These are phyloP conservation scores for Coniochaeta sp. DNA, from an alignment of 2,329 filamentous ascomycete species.

Conservation along the genomic window DNA sequence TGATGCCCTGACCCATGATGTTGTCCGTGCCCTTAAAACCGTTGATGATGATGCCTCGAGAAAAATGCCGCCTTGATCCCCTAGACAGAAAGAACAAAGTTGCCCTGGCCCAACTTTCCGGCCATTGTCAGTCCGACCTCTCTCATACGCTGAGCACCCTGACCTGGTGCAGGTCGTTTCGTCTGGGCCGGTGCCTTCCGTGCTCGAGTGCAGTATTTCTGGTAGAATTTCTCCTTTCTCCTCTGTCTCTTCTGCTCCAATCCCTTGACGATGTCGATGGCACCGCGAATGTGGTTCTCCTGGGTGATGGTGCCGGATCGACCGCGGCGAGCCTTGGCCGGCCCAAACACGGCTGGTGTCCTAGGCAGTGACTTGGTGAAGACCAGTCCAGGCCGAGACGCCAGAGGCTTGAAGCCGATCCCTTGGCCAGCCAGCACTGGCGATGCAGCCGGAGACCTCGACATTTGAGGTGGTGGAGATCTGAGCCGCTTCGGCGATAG, in stretches of 20 bases:
- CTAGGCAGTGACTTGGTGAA: conserved; percentile 84
- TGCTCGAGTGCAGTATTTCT: conserved; percentile 81
- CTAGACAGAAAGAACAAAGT: conserved; percentile 70
- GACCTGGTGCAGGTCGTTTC: conserved; percentile 68
- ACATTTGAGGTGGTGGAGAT: conserved; percentile 58
- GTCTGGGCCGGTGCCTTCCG: conserved; percentile 58
- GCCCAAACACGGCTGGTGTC: conserved; percentile 62
- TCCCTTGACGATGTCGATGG: conserved; percentile 95
- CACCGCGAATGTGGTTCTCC: conserved; percentile 72
- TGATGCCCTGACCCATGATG: not conserved
- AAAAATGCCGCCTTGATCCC: conserved; percentile 4
- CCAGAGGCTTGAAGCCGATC: conserved; percentile 36
- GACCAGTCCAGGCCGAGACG: conserved; percentile 58
- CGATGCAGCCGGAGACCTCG: conserved; percentile 40
- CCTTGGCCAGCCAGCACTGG: conserved; percentile 32
- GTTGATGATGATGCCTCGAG: not conserved
- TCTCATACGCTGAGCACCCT: conserved; percentile 88
- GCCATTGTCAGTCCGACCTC: conserved; percentile 86
- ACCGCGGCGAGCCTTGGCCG: conserved; percentile 28
- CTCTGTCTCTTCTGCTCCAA: conserved; percentile 90
- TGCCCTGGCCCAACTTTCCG: conserved; percentile 64
- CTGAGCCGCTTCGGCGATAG: conserved; percentile 64
- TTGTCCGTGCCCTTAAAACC: not conserved
- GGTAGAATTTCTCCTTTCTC: conserved; percentile 84
- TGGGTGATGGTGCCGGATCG: conserved; percentile 24